Base-by-base conservation (phyloP, 768 basidiomycete species). In the Termitomyces sp. region DNA sequence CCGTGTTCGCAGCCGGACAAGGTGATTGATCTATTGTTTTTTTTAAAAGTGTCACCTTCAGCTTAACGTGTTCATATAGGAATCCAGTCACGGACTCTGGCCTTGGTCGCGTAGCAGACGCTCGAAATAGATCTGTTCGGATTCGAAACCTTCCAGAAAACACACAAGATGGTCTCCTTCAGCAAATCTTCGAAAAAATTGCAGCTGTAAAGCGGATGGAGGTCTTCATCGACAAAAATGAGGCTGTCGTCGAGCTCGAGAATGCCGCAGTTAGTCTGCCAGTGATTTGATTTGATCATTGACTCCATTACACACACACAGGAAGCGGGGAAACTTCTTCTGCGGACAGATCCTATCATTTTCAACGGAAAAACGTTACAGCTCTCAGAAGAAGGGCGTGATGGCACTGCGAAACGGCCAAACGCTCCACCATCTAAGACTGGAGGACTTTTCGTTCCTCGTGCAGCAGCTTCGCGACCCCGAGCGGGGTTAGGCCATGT, bases 101-200 rank as follows among this genome's bases (percentile, higher is more conserved):
- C 1, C 71, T 84, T 39, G 81, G 81, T 45, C 74, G 75, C 61
- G 69, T 73, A 42, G 81, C 78, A 13, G 91, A 88, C 55, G 70
- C 76, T 6, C 81, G 81, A 48, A 85, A 76, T 60, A 84, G 92
- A 18, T 90, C 90, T 20, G 78, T 98, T 8, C 84, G 89, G 9
- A 74, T 98, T 52, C 82, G 78, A 22, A 86, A 86, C 51, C 77
- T 99, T 22, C 92, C 92, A 16, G 66, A 81, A 3, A 82, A 75
- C 10, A 86, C 92, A 5, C 92, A 97, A 67, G 97, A 98, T 67
- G 96, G 91, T 2, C 74, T 98, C 1, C 71, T 99, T 26, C 96
- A 99, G 64, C 97, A 98, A 75, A 75, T 77, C 0, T 73, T 99
- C 4, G 92, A 94, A 68, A 96, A 93, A 71, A 68, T 88, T 41